phyloP scores from a whole-genome alignment of 2,329 filamentous ascomycete species.

The Colletotrichum orchidophilum region DNA sequence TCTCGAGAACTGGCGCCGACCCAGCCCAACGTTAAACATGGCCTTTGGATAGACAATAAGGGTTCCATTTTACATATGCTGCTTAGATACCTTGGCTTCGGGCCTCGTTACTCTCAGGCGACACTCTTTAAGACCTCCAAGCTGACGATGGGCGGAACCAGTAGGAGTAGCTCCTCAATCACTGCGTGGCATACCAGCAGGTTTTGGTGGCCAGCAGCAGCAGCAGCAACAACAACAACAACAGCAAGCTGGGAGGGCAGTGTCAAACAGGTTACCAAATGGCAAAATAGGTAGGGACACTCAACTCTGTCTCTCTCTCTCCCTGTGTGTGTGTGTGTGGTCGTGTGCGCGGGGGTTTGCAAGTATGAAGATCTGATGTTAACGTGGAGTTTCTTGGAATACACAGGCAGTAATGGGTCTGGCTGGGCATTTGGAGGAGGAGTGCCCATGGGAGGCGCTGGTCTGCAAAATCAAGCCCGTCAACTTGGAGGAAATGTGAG shows the following conservation, averaged over 20 bases:
- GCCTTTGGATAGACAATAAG: background rate
- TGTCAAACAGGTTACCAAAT: conserved; percentile 69
- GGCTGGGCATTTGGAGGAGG: conserved; percentile 72
- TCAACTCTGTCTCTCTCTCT: conserved; percentile 8
- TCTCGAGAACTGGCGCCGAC: background rate
- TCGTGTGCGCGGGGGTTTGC: conserved; percentile 17
- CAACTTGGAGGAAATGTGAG: conserved; percentile 69
- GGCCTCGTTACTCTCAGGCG: background rate
- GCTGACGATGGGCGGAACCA: conserved; percentile 44
- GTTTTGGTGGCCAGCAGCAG: conserved; percentile 68
- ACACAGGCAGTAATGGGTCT: conserved; percentile 58
- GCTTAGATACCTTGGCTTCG: background rate
- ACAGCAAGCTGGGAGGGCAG: conserved; percentile 59
- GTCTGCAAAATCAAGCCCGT: conserved; percentile 61
- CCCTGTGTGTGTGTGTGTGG: background rate
- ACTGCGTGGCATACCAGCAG: conserved; percentile 68
- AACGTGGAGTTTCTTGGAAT: conserved; percentile 36
- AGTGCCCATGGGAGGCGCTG: conserved; percentile 67
- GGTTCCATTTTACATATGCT: background rate
- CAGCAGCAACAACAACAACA: conserved; percentile 48
- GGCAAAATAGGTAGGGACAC: conserved; percentile 67
- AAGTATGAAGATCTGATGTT: conserved; percentile 31
- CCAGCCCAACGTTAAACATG: background rate
- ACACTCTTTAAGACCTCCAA: conserved; percentile 5
- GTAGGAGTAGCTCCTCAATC: conserved; percentile 69